Evolutionary conservation across 495 filamentous ascomycete genomes (phyloP), one percentile per base, ranked within the genome.

Genomic region (Neurospora tetrasperma): DNA sequence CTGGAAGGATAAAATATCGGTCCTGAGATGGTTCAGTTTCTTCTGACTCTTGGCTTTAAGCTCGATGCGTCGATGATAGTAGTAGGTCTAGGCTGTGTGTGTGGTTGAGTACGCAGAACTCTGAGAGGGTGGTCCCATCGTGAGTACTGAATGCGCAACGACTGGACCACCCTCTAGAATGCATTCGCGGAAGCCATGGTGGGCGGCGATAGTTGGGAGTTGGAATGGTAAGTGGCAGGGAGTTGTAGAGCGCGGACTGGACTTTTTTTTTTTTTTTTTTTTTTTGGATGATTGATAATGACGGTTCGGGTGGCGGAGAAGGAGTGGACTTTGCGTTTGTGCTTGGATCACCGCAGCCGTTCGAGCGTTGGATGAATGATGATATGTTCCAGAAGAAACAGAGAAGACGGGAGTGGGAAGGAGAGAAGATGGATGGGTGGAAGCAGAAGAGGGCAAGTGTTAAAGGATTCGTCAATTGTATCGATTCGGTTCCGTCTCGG

Each of bases 51-150:
- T 59, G 48, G 48, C 48, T 73, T 27, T 70, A 39, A 59, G 76
- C 76, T 66, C 75, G 79, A 31, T 75, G 73, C 80, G 80, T 82
- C 44, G 70, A 38, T 16, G 54, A 62, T 62, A 35, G 54, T 41
- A 38, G 46, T 18, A 44, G 46, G 40, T 38, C 42, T 38, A 72
- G 62, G 69, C 74, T 78, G 5, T 38, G 4, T 4, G 35, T 38
- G 71, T 75, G 43, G 70, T 43, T 73, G 74, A 76, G 39, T 42
- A 77, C 70, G 71, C 72, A 78, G 74, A 73, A 75, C 76, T 77
- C 79, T 39, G 83, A 85, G 54, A 62, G 85, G 84, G 85, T 84
- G 85, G 84, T 83, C 80, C 84, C 85, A 86, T 86, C 78, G 80
- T 79, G 81, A 83, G 83, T 76, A 75, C 71, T 74, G 72, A 75